These are phyloP conservation scores for Leptographium procerum DNA, from an alignment of 2,329 filamentous ascomycete genomes.

Conservation along the genomic window DNA sequence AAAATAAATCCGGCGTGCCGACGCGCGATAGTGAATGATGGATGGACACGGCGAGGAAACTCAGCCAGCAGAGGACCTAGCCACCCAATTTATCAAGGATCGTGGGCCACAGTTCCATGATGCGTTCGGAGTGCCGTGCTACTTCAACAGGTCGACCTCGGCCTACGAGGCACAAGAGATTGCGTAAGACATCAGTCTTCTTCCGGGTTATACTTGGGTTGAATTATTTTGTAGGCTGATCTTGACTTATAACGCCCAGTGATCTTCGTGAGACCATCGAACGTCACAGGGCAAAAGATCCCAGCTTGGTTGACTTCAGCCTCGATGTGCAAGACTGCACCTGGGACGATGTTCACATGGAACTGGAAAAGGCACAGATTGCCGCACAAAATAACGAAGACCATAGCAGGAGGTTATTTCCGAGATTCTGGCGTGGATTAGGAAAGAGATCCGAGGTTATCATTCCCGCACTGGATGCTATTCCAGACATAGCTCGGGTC, in stretches of 20 bases:
- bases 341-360: conserved; percentile 8
- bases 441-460: conserved; percentile 2
- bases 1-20: neutral
- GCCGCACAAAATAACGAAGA: neutral
- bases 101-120: conserved; percentile 6
- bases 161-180: conserved; percentile 6
- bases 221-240: neutral
- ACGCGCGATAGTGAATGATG: neutral
- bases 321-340: conserved; percentile 7
- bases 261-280: conserved; percentile 8
- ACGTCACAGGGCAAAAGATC: neutral
- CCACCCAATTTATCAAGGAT: conserved; percentile 6
- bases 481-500: conserved; percentile 6
- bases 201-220: neutral
- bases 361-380: conserved; percentile 5
- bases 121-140: conserved; percentile 2
- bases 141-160: conserved; percentile 4
- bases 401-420: neutral
- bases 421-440: neutral
- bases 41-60: neutral
- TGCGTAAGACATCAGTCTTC: neutral
- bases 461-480: conserved; percentile 2
- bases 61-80: neutral
- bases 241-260: neutral
- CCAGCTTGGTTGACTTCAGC: conserved; percentile 6